Evolutionary conservation across 2,329 filamentous ascomycete genomes (phyloP), one percentile per base, ranked within the genome.

Genomic region (Sarocladiaceae sp.): DNA sequence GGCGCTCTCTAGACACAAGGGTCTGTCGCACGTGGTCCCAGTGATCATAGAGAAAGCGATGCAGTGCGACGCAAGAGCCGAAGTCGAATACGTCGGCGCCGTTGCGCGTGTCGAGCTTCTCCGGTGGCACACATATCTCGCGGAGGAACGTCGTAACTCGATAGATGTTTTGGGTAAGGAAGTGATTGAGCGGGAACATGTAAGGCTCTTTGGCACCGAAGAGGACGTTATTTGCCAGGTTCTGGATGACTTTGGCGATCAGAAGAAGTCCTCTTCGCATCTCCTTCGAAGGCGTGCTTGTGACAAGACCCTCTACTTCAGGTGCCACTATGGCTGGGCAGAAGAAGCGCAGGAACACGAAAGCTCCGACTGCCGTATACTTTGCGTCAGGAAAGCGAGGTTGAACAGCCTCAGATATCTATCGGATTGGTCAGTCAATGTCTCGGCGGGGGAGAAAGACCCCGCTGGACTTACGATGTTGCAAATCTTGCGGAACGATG

Each of bases 181-280:
- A 85, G 47, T 82, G 74, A 55, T 85, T 85, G 18, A 85, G 63
- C 2, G 82, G 79, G 49, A 79, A 82, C 82, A 85, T 85, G 55
- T 83, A 85, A 3, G 80, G 78, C 55, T 85, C 82, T 58, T 85
- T 85, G 26, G 80, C 79, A 3, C 82, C 82, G 51, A 85, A 85
- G 2, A 85, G 66, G 21, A 85, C 81, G 47, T 85, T 85, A 53
- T 85, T 85, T 27, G 82, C 82, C 27, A 85, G 66, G 54, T 84
- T 85, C 53, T 85, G 82, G 18, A 85, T 76, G 47, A 85, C 76
- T 56, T 85, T 85, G 41, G 82, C 81, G 51, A 85, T 85, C 24
- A 85, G 69, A 23, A 85, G 68, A 5, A 85, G 67, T 3, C 82
- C 81, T 44, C 82, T 73, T 15, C 82, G 72, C 76, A 85, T 82